Base-by-base conservation (phyloP, 805 yeast species). In the Yamadazyma sp. region DNA sequence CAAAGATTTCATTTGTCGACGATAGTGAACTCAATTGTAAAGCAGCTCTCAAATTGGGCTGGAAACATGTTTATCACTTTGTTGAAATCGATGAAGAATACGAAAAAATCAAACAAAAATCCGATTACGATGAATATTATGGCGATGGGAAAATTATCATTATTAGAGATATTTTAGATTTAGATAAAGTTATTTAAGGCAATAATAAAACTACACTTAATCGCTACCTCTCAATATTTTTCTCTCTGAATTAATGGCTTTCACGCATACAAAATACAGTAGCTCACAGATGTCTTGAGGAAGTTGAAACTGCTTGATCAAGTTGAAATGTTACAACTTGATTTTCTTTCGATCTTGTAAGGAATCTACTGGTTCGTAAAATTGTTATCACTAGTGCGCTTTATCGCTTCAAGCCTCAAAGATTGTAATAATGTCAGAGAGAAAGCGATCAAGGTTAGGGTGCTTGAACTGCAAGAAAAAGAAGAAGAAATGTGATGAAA, bases 11-110 rank as follows among this genome's bases (percentile, higher is more conserved):
- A 31, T 93, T 86, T 52, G 78, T 91, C 9, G 98, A 91, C 58
- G 98, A 91, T 57, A 82, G 95, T 38, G 83, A 76, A 33, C 66
- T 79, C 36, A 91, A 91, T 51, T 82, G 86, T 28, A 70, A 69
- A 36, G 86, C 93, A 0, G 95, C 96, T 0, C 58, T 69, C 20
- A 56, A 71, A 13, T 65, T 80, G 35, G 95, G 93, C 1, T 83
- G 91, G 76, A 79, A 78, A 13, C 70, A 75, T 35, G 76, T 83
- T 4, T 65, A 84, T 25, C 93, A 86, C 50, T 78, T 75, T 45
- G 77, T 83, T n/a, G 97, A 91, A 56, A 66, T 78, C 19, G 80
- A 74, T 23, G 75, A 71, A 24, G 85, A 76, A 39, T 54, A 62
- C 30, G 61, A 71, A 10, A 58, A 52, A 13, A 39, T 72, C 14